Evolutionary conservation across 371 early-diverging fungal genomes (phyloP).

Genomic region (Syncephalastrum monosporum): DNA sequence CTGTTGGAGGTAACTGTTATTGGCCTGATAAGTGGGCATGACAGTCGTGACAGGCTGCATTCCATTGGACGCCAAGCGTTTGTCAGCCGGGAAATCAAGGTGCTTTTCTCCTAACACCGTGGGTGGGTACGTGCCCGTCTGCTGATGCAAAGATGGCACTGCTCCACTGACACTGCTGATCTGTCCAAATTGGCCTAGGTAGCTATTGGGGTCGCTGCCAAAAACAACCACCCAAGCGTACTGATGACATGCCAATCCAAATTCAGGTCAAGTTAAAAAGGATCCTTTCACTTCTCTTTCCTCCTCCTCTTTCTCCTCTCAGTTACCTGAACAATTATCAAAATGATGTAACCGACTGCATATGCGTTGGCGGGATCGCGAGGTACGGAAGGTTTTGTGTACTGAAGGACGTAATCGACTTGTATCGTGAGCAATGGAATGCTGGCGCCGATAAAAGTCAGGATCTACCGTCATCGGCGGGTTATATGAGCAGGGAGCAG

Average conservation of each 20-base stretch:
- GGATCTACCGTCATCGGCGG: conserved; percentile 19
- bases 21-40: conserved; percentile 1
- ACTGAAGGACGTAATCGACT: conserved; percentile 41
- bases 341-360: conserved; percentile 35
- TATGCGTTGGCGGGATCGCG: conserved; percentile 30
- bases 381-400: conserved; percentile 21
- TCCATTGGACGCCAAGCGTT: too few species aligned
- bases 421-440: conserved; percentile 44
- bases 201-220: conserved; percentile 34
- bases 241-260: conserved; percentile 7
- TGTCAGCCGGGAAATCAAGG: too few species aligned
- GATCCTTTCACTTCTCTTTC: background rate
- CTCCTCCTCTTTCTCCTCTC: background rate
- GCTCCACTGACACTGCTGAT: background rate
- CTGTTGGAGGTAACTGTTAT: background rate
- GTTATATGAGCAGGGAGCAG: conserved; percentile 4
- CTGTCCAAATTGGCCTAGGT: conserved; percentile 32
- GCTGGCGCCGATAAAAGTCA: conserved; percentile 37
- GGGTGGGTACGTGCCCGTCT: too few species aligned
- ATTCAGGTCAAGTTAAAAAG: background rate
- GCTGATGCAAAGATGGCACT: too few species aligned
- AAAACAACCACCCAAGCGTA: conserved; percentile 39
- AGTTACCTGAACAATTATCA: conserved; percentile 41
- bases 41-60: background rate
- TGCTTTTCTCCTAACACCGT: too few species aligned